Evolutionary conservation across 176 grass and related monocot species (phyloP), one percentile per base, ranked within the genome.

Genomic region (Carex kokanica): DNA sequence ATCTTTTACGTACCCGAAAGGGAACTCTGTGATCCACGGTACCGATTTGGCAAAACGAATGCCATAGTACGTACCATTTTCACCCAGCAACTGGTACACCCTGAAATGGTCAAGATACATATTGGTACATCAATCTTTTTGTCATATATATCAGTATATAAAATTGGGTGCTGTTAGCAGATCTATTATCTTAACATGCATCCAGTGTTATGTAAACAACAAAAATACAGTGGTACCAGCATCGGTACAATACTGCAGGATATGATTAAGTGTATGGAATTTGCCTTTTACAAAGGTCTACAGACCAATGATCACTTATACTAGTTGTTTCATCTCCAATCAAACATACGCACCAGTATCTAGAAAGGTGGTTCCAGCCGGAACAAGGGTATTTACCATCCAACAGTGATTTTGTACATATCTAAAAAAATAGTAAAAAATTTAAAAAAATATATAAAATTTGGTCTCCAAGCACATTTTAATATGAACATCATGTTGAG

Each of bases 71-170:
- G 96, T 99, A 11, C 96, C 96, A 0, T 91, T 18, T 72, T 99
- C 93, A 23, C 96, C 96, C 1, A 99, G 93, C 77, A 99, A 87
- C 72, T 99, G 91, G 81, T 95, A 95, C 52, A 93, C 96, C 86
- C 96, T 99, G 86, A 88, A 83, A 49, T 65, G 45, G 59, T 12
- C 1, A 17, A 62, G 79, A 25, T 51, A 51, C 1, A 23, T n/a
- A 73, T 73, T 24, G 51, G 41, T 6, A 73, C 0, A 24, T 51
- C 20, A 25, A n/a, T n/a, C n/a, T n/a, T n/a, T n/a, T n/a, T n/a
- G n/a, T n/a, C n/a, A n/a, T n/a, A n/a, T n/a, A 1, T 15, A 40
- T 41, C 15, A 54, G 0, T 52, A 36, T 13, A 3, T 0, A 0
- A 47, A 72, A 21, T 23, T 23, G 38, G 68, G 1, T 45, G 3